phyloP scores from a whole-genome alignment of 129 eudicot species.

The Dittrichia graveolens region DNA sequence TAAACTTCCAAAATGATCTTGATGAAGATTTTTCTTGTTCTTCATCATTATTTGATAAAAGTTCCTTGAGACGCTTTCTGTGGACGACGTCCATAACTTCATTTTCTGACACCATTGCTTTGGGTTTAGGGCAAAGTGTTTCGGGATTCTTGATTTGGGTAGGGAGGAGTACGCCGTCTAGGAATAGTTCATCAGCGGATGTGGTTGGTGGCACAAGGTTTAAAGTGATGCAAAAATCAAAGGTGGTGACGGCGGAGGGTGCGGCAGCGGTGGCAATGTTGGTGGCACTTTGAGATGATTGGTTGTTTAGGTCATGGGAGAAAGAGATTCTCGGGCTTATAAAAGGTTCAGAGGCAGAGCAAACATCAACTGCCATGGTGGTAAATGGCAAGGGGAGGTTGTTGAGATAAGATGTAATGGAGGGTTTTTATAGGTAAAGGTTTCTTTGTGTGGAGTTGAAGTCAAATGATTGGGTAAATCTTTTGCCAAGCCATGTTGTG shows the following conservation, averaged over 20 bases:
- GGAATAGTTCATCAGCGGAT: constrained; percentile 78
- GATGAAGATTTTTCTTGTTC: constrained; percentile 44
- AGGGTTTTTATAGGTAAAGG: constrained; percentile 24
- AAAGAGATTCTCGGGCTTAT: constrained; percentile 44
- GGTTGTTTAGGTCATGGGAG: constrained; percentile 38
- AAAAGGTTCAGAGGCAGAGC: constrained; percentile 31
- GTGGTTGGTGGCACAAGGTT: constrained; percentile 35
- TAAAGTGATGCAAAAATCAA: constrained; percentile 51
- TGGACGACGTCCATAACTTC: constrained; percentile 25
- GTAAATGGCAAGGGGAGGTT: constrained; percentile 9
- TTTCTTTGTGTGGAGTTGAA: constrained; percentile 37
- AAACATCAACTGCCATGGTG: constrained; percentile 38
- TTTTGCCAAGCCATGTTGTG: constrained; percentile 25
- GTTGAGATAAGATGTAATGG: constrained; percentile 12
- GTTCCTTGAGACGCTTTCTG: constrained; percentile 67
- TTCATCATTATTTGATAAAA: constrained; percentile 39
- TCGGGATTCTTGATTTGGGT: constrained; percentile 47
- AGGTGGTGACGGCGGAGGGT: constrained; percentile 35
- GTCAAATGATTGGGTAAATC: constrained; percentile 33
- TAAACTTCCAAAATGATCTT: constrained; percentile 73
- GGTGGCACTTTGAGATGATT: constrained; percentile 23
- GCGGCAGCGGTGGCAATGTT: background rate
- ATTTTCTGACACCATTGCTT: background rate
- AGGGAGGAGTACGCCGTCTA: constrained; percentile 74
- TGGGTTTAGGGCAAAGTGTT: background rate